Evolutionary conservation across 192 early-diverging fungal species (phyloP), one percentile per base, ranked within the genome.

Genomic region (Backusella circina): DNA sequence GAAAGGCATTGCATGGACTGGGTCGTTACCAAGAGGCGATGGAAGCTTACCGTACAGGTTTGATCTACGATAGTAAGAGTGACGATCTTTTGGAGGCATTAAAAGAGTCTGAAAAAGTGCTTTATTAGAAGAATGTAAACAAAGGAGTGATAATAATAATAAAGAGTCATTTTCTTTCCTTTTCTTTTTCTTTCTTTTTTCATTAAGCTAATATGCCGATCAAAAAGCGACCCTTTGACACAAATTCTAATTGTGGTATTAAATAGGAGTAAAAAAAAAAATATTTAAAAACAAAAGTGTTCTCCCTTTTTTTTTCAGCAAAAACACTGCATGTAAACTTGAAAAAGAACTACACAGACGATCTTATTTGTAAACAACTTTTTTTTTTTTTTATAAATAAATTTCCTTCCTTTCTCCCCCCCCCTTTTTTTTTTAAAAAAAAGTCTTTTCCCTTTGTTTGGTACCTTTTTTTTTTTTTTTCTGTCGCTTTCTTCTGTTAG

Each of bases 1-100:
- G 97, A 32, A 91, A 93, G 51, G 96, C 96, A 26, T 83, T 96
- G 76, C 87, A 93, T 75, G 94, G 93, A 28, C 83, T 99, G 71
- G 91, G 89, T 38, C 85, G 94, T 36, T 91, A 85, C 67, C 78
- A 88, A 31, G 96, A 97, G 72, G 95, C 95, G 7, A 85, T 93
- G 12, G 86, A 93, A 23, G 92, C 95, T 44, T 95, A 94, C 76
- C 90, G 91, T 70, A 85, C 89, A 13, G 97, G 94, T n/a, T 84
- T 93, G 37, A 81, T 88, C 72, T 86, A 91, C 73, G 94, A 95
- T 64, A 87, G 89, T 23, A 78, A 87, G n/a, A 94, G 93, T 67
- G 85, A 88, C 39, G 90, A 94, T 70, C 91, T 97, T 78, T 88
- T 88, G 72, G 88, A 92, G 67, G 91, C 92, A n/a, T 87, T 96